These are phyloP conservation scores for Paraleonurus japonicus DNA, from an alignment of 257 asterid species.

Conservation along the genomic window DNA sequence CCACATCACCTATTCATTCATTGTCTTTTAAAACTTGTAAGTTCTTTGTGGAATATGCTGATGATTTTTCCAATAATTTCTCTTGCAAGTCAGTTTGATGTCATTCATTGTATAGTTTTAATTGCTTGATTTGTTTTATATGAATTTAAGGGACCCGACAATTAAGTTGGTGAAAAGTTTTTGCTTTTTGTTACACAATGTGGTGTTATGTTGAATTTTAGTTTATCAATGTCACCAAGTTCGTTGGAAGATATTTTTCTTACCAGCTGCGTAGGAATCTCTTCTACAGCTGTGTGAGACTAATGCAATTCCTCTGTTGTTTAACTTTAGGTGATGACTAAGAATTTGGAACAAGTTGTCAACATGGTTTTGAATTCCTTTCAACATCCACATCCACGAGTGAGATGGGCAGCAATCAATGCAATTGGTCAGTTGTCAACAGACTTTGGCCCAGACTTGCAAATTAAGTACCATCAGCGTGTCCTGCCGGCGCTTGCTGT, in stretches of 20 bases:
- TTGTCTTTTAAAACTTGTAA: not conserved
- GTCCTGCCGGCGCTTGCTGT: constrained; percentile 82
- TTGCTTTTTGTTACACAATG: not conserved
- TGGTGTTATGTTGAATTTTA: not conserved
- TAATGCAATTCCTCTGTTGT: not conserved
- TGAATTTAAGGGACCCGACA: not conserved
- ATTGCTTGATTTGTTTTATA: not conserved
- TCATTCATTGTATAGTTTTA: not conserved
- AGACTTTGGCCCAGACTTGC: constrained; percentile 98
- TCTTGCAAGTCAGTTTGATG: constrained; percentile 1
- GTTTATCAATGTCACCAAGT: not conserved
- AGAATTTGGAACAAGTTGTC: constrained; percentile 80
- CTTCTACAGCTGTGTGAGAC: not conserved
- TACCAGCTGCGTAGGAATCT: not conserved
- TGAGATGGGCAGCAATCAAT: constrained; percentile 97
- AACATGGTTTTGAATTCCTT: constrained; percentile 90
- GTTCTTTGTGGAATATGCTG: not conserved
- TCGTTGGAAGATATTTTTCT: constrained; percentile 17
- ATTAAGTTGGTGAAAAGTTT: not conserved
- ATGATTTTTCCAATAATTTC: not conserved
- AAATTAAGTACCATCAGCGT: constrained; percentile 72
- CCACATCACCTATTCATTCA: not conserved
- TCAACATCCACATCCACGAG: constrained; percentile 98
- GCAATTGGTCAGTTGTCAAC: constrained; percentile 98
- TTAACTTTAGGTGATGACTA: constrained; percentile 74